Evolutionary conservation across 2,329 filamentous ascomycete genomes (phyloP), one percentile per base, ranked within the genome.

Genomic region (Scleromitrula shiraiana): DNA sequence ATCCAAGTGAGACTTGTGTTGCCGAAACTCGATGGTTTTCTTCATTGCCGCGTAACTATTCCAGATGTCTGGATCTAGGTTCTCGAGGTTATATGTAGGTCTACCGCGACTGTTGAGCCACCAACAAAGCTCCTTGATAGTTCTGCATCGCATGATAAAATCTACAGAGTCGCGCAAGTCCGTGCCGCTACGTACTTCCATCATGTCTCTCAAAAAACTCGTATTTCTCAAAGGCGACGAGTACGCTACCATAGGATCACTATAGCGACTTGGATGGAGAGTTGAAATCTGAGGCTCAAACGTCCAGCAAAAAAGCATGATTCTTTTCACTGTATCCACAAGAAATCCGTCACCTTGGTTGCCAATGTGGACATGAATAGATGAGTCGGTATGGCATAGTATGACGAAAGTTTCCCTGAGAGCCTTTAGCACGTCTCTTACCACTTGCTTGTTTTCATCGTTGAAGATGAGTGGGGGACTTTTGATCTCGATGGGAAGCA

Each of bases 21-120:
- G 44, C 30, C 44, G 40, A n/a, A 41, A 47, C 12, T 47, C 44
- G 20, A 47, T 33, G 5, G 44, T 41, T 14, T 32, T 47, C 27
- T 47, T 41, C 2, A 47, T 46, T 46, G 24, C 39, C 43, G 7
- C 2, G 9, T 12, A 30, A n/a, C 12, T 30, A 4, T 12, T 2
- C 7, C 9, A 2, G 24, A 23, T 39, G n/a, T n/a, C n/a, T n/a
- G n/a, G n/a, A n/a, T 14, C 14, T 5, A 46, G 9, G 35, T 39
- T 46, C 8, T 33, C 36, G 4, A 38, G 36, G 3, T 32, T 35
- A 26, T 37, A 44, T 10, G 15, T 44, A 6, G 37, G 30, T 26
- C 41, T 26, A n/a, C 3, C 5, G 17, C 15, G 20, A 37, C 19
- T 8, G 37, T 45, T 3, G 0, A 7, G 17, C 37, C 33, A 27